A percentile compares a stretch with the other conserved stretches of the same genome.
Conservation (phyloP, 2,329 filamentous ascomycete genomes). For the Aspergillus puulaauensis region DNA sequence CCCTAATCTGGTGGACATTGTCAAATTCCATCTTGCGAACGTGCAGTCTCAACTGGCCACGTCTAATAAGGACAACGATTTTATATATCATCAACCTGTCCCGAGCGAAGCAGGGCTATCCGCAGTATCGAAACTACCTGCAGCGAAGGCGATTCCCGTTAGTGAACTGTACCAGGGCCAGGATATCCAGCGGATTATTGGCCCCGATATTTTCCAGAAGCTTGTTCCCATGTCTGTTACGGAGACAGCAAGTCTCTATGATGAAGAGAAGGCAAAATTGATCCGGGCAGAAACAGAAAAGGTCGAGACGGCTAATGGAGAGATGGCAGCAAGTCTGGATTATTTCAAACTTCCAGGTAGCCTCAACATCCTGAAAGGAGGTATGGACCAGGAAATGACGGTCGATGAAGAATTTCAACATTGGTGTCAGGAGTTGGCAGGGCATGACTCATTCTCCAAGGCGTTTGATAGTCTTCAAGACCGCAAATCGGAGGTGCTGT, state of each 20-base stretch:
- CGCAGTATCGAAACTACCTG: constrained; percentile 84
- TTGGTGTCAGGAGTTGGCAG: constrained; percentile 91
- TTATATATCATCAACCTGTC: constrained; percentile 93
- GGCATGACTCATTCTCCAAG: constrained; percentile 73
- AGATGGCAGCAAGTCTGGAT: constrained; percentile 93
- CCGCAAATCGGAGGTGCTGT: constrained; percentile 73
- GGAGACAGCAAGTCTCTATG: constrained; percentile 93
- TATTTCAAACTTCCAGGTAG: constrained; percentile 88
- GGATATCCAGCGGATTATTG: constrained; percentile 95
- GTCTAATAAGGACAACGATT: constrained; percentile 90
- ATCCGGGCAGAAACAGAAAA: constrained; percentile 90
- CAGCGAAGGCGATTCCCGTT: constrained; percentile 94
- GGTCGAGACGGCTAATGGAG: constrained; percentile 87
- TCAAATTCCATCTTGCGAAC: constrained; percentile 75
- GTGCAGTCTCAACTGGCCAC: constrained; percentile 79
- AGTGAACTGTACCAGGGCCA: constrained; percentile 96
- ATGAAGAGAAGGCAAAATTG: constrained; percentile 97
- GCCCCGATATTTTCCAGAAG: constrained; percentile 93
- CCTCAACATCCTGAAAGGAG: constrained; percentile 87
- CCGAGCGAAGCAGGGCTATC: constrained; percentile 80
- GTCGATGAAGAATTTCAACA: constrained; percentile 88
- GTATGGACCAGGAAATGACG: constrained; percentile 82
- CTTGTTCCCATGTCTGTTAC: constrained; percentile 96
- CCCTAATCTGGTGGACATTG: constrained; percentile 70
- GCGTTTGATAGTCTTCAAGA: constrained; percentile 77